Evolutionary conservation across 202 grass and related monocot genomes (phyloP).

Genomic region (Zoysia matrella): DNA sequence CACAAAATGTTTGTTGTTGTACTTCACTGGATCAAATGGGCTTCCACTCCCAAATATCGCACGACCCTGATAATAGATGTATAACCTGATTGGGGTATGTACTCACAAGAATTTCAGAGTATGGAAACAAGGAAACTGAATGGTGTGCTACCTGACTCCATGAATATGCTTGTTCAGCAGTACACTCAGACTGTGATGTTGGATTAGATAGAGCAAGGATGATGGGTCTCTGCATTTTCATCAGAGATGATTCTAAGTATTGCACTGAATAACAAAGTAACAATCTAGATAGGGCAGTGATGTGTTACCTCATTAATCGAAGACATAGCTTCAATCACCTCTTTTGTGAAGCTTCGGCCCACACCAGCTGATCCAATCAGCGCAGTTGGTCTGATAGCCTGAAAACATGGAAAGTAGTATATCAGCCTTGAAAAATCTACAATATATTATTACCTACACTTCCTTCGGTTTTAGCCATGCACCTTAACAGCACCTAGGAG

Average conservation of each 20-base stretch:
- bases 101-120: background rate
- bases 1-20: slow-evolving; percentile 64
- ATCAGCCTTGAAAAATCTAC: slow-evolving; percentile 22
- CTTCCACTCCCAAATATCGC: slow-evolving; percentile 96
- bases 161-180: slow-evolving; percentile 76
- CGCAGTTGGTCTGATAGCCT: slow-evolving; percentile 78
- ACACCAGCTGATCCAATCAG: slow-evolving; percentile 89
- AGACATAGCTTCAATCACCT: slow-evolving; percentile 76
- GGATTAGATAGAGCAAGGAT: slow-evolving; percentile 83
- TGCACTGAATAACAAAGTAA: background rate
- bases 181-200: slow-evolving; percentile 76
- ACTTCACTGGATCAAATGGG: slow-evolving; percentile 91
- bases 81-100: slow-evolving; percentile 7
- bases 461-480: slow-evolving; percentile 29
- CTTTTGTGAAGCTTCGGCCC: slow-evolving; percentile 87
- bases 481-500: slow-evolving; percentile 82
- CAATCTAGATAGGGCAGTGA: background rate
- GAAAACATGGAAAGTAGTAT: background rate
- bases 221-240: slow-evolving; percentile 72
- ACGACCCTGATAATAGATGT: slow-evolving; percentile 47
- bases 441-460: background rate
- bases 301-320: slow-evolving; percentile 77
- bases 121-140: background rate
- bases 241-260: slow-evolving; percentile 29
- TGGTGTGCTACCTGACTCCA: slow-evolving; percentile 72